These are phyloP conservation scores for Thielaviopsis euricoi DNA, from an alignment of 2,329 filamentous ascomycete species.

Conservation along the genomic window DNA sequence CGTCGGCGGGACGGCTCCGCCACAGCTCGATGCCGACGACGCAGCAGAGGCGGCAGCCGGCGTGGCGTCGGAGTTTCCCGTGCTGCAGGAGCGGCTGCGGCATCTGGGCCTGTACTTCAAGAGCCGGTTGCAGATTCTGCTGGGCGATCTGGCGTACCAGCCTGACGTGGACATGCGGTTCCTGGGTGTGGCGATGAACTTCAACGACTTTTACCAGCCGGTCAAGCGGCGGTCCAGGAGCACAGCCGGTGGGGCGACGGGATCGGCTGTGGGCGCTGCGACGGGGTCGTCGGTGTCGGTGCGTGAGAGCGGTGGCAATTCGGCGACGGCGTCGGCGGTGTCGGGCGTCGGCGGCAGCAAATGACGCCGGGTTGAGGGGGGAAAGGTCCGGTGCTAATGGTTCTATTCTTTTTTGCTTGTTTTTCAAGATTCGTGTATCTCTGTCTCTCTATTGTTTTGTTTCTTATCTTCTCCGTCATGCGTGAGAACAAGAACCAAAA, in stretches of 20 bases:
- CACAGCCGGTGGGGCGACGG: slow-evolving; percentile 14
- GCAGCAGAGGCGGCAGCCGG: slow-evolving; percentile 22
- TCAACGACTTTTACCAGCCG: slow-evolving; percentile 89
- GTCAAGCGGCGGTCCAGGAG: slow-evolving; percentile 44
- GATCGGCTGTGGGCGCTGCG: not conserved
- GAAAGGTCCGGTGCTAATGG: not conserved
- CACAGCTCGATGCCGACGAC: slow-evolving; percentile 15
- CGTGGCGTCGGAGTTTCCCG: slow-evolving; percentile 50
- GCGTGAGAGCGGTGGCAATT: not conserved
- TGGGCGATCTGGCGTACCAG: slow-evolving; percentile 85
- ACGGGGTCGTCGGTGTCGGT: not conserved
- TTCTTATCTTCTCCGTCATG: no score
- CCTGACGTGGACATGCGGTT: slow-evolving; percentile 92
- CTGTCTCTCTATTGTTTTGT: no score
- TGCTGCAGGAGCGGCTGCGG: slow-evolving; percentile 55
- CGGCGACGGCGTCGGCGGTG: not conserved
- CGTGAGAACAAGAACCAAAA: no score
- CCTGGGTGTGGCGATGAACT: slow-evolving; percentile 94
- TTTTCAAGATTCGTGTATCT: not conserved
- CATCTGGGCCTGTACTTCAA: slow-evolving; percentile 63
- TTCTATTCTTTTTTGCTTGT: not conserved
- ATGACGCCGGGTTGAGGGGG: not conserved
- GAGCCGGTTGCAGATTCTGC: slow-evolving; percentile 57
- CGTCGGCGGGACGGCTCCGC: slow-evolving; percentile 10
- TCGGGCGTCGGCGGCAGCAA: not conserved